Base-by-base conservation (phyloP, 164 flowering plant species). In the Kalanchoe fedtschenkoi region DNA sequence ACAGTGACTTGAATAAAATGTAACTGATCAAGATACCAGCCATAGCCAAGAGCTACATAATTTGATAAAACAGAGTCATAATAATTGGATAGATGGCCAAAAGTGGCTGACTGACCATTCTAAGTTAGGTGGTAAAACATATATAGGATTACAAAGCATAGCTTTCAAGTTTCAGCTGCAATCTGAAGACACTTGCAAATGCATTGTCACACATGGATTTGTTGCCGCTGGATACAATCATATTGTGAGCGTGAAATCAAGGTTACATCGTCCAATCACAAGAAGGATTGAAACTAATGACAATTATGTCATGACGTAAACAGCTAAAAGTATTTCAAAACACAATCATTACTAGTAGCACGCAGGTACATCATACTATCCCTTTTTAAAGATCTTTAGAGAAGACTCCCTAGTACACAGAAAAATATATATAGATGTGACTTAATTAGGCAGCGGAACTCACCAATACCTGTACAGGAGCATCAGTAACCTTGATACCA, bases 401-500 rank as follows among this genome's bases (percentile, higher is more conserved):
- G 28, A 24, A 26, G n/a, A n/a, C n/a, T n/a, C n/a, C 4, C 42
- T 26, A 17, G 16, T 11, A 22, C 4, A 37, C 34, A 44, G 2
- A 34, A 35, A 3, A 34, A 51, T 53, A 8, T 26, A 5, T n/a
- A 14, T 28, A 26, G 16, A 33, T 41, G 34, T 10, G 14, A 53
- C 6, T 68, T 11, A 46, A 34, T 8, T 42, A 21, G 2, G 19
- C 10, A 66, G 9, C 30, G 66, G 55, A 24, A 39, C 19, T 57
- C 38, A 93, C 99, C 96, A 83, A 83, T 35, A 84, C 71, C 17
- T 56, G 77, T 7, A 62, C 54, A 37, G 79, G 64, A 61, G 70
- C 79, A 76, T 85, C 85, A 73, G 74, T 62, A 66, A 67, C 62
- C 72, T 69, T 81, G 68, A 71, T 59, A 71, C 74, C 82, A 82